Conservation (phyloP, 75 land plant species). For the Sequoia sempervirens region DNA sequence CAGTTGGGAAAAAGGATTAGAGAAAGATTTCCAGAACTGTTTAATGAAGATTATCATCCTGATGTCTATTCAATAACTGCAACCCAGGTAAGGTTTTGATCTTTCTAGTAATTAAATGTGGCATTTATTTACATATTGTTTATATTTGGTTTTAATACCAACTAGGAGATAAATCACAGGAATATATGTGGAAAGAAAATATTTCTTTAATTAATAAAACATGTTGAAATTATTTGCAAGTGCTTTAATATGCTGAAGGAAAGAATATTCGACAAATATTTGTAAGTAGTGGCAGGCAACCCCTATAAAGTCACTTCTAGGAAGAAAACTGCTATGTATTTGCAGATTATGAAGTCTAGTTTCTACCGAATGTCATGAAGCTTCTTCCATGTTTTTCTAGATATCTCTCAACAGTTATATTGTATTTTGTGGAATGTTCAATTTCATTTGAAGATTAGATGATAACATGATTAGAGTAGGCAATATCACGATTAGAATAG, state of each 20-base stretch:
- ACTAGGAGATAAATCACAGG: not conserved
- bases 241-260: not conserved
- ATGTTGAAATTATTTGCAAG: not conserved
- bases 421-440: not conserved
- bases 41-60: slow-evolving; percentile 82
- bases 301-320: not conserved
- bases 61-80: slow-evolving; percentile 65
- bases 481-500: not conserved
- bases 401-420: too few relatives aligned
- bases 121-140: not conserved
- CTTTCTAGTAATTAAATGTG: not conserved
- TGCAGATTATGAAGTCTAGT: not conserved
- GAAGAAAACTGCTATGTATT: not conserved
- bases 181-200: not conserved
- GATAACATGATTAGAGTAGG: not conserved
- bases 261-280: not conserved
- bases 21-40: slow-evolving; percentile 56
- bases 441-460: not conserved
- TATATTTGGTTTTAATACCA: not conserved
- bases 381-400: not conserved
- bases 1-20: slow-evolving; percentile 63
- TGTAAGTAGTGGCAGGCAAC: not conserved
- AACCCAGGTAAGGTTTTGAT: slow-evolving; percentile 60
- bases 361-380: not conserved
- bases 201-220: not conserved